Evolutionary conservation across 2,329 filamentous ascomycete genomes (phyloP).

Genomic region (Microcyclosporella mali): DNA sequence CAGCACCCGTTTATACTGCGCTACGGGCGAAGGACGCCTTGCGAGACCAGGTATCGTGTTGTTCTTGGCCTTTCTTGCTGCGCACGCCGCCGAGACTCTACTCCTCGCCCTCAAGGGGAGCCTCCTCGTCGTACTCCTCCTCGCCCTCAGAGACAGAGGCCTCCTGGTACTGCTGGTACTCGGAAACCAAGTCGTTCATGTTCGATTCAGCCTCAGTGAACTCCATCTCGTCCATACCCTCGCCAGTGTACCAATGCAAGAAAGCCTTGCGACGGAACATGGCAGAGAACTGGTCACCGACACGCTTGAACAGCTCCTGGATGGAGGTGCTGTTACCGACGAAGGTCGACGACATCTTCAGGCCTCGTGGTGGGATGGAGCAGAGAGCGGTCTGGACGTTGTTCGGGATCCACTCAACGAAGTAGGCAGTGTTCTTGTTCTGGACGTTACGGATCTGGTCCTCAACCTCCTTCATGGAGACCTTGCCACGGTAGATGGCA

Average conservation of each 20-base stretch:
- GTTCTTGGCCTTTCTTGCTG: not conserved
- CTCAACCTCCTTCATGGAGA: conserved; percentile 99
- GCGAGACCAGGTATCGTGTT: no score
- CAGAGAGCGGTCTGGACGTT: conserved; percentile 99
- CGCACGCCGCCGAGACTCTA: conserved; percentile 36
- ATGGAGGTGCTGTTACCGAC: conserved; percentile 99
- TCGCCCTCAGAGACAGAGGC: conserved; percentile 95
- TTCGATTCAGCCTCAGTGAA: conserved; percentile 99
- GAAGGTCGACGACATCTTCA: conserved; percentile 99
- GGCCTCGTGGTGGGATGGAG: conserved; percentile 93
- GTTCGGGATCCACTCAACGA: conserved; percentile 99
- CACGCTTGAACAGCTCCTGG: conserved; percentile 99
- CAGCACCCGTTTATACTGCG: no score
- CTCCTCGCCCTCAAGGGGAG: conserved; percentile 65
- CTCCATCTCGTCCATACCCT: conserved; percentile 99
- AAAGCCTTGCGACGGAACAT: conserved; percentile 99
- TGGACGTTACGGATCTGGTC: conserved; percentile 99
- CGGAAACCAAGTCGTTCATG: conserved; percentile 99
- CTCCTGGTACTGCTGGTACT: conserved; percentile 99
- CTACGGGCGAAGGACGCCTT: no score
- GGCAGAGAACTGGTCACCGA: conserved; percentile 98
- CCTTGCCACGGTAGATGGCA: conserved; percentile 99
- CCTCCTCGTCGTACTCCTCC: conserved; percentile 90
- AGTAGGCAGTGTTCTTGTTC: conserved; percentile 99
- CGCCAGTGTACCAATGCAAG: conserved; percentile 99